Conservation (phyloP, 2,329 filamentous ascomycete genomes). For the Ceratocystis harringtonii region DNA sequence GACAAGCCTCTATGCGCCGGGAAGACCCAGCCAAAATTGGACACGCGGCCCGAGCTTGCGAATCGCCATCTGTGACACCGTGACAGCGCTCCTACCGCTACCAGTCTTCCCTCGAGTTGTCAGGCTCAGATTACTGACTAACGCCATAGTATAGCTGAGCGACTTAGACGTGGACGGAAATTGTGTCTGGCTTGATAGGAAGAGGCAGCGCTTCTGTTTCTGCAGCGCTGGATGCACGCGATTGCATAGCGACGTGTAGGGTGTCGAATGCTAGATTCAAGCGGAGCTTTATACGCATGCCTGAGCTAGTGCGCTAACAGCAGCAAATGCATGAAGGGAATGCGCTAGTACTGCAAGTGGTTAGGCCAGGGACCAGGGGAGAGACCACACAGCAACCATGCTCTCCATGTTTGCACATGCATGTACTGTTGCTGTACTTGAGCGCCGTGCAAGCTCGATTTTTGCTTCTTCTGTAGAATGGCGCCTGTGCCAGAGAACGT, state of each 20-base stretch:
- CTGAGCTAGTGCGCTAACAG: not conserved
- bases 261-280: no score
- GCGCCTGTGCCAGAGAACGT: not conserved
- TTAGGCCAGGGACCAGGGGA: conserved; percentile 1
- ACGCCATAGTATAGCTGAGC: not conserved
- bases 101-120: not conserved
- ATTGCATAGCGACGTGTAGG: no score
- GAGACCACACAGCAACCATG: not conserved
- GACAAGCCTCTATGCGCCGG: not conserved
- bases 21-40: conserved; percentile 1
- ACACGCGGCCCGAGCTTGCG: not conserved
- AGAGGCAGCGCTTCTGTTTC: no score
- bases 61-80: conserved; percentile 1
- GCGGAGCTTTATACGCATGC: no score
- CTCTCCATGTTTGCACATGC: not conserved
- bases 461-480: not conserved
- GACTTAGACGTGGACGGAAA: not conserved
- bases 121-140: not conserved
- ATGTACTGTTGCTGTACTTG: not conserved
- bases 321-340: not conserved
- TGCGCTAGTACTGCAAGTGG: not conserved
- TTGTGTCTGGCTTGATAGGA: no score
- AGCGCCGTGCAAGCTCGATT: not conserved
- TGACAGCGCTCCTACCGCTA: conserved; percentile 4
- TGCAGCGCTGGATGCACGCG: no score